phyloP scores from a whole-genome alignment of 176 grass and related monocot species.

The Oryza longistaminata region DNA sequence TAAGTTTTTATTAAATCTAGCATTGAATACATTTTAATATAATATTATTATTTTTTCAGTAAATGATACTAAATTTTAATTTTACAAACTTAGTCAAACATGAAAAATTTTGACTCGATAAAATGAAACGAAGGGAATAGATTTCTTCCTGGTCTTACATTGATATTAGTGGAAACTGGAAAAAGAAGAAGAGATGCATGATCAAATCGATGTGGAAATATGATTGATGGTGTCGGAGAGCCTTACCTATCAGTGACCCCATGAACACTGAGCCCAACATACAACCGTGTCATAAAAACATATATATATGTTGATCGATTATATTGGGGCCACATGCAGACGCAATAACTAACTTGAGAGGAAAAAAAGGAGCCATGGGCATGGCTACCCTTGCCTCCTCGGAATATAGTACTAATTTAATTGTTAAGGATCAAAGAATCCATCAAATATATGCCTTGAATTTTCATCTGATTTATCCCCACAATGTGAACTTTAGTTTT shows the following conservation, averaged over 20 bases:
- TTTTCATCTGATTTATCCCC: constrained; percentile 14
- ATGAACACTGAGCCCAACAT: constrained; percentile 35
- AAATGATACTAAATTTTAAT: too few relatives aligned
- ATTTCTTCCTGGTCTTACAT: not conserved
- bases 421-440: constrained; percentile 26
- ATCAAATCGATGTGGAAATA: constrained; percentile 16
- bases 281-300: not conserved
- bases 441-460: not conserved
- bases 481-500: not conserved
- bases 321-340: constrained; percentile 14
- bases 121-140: too few relatives aligned
- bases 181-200: not conserved
- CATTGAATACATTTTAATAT: too few relatives aligned
- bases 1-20: too few relatives aligned
- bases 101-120: too few relatives aligned
- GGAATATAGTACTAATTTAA: constrained; percentile 25
- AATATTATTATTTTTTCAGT: too few relatives aligned
- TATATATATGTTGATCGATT: too few relatives aligned
- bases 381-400: not conserved
- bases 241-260: constrained; percentile 50
- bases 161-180: not conserved
- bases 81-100: too few relatives aligned
- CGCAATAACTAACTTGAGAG: constrained; percentile 44
- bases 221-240: constrained; percentile 49
- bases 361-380: not conserved